phyloP scores from a whole-genome alignment of 106 monocot genomes.

The Acorus calamus region DNA sequence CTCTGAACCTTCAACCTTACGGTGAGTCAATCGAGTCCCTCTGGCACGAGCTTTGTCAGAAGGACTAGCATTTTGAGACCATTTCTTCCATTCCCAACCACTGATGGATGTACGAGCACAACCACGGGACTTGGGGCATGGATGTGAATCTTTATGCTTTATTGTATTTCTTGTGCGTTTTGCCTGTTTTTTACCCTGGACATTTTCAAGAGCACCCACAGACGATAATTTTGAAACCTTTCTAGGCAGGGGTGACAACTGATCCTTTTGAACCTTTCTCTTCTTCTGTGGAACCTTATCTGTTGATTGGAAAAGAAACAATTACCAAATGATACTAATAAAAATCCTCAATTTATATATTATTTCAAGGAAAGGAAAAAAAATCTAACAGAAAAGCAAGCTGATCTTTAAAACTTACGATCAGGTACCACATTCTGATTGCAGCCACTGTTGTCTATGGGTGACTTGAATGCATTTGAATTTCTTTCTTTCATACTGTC shows the following conservation, averaged over 20 bases:
- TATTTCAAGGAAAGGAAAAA: no score
- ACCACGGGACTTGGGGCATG: slow-evolving; percentile 64
- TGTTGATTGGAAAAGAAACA: slow-evolving; percentile 16
- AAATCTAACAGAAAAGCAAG: no score
- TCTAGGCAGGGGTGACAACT: slow-evolving; percentile 8
- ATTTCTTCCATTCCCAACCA: slow-evolving; percentile 91
- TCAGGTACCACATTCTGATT: no score
- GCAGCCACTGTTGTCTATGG: no score
- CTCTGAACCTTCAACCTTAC: slow-evolving; percentile 6
- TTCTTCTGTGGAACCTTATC: slow-evolving; percentile 20
- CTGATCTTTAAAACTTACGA: no score
- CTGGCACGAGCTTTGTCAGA: slow-evolving; percentile 56
- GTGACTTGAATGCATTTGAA: neutral
- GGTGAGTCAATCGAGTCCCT: slow-evolving; percentile 23
- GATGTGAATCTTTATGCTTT: slow-evolving; percentile 17
- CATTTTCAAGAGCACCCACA: slow-evolving; percentile 14
- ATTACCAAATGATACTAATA: neutral
- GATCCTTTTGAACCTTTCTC: slow-evolving; percentile 29
- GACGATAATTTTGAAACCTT: slow-evolving; percentile 19
- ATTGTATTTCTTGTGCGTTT: slow-evolving; percentile 15
- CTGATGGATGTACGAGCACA: slow-evolving; percentile 84
- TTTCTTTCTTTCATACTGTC: neutral
- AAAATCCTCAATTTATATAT: slow-evolving; percentile 2
- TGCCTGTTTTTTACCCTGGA: slow-evolving; percentile 9
- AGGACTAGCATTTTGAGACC: slow-evolving; percentile 70